phyloP scores from a whole-genome alignment of 495 filamentous ascomycete genomes.

The Penicillium riverlandense region DNA sequence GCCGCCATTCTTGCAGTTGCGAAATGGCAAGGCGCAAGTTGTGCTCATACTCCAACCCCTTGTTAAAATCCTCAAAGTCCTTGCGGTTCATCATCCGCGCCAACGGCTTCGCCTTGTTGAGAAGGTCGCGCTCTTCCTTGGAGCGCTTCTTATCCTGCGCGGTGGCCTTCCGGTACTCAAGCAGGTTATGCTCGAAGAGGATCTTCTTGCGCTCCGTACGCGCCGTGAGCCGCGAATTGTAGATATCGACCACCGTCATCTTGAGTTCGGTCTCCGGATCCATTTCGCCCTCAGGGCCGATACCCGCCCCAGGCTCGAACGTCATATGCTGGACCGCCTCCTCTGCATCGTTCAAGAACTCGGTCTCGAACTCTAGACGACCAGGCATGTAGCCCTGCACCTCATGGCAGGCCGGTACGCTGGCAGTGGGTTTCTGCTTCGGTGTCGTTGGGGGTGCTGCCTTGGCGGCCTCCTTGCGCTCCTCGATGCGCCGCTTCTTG shows the following conservation, averaged over 20 bases:
- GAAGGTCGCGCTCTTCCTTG: slow-evolving; percentile 85
- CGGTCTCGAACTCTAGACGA: slow-evolving; percentile 93
- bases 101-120: slow-evolving; percentile 92
- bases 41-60: slow-evolving; percentile 79
- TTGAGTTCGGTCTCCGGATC: slow-evolving; percentile 97
- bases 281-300: slow-evolving; percentile 75
- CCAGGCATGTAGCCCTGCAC: slow-evolving; percentile 99
- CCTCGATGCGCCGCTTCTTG: slow-evolving; percentile 93
- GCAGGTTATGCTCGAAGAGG: slow-evolving; percentile 86
- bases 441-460: slow-evolving; percentile 76
- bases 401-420: slow-evolving; percentile 91
- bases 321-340: slow-evolving; percentile 98
- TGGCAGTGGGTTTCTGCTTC: slow-evolving; percentile 91
- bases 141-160: slow-evolving; percentile 88
- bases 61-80: slow-evolving; percentile 81
- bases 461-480: slow-evolving; percentile 80
- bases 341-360: slow-evolving; percentile 96
- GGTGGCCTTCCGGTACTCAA: slow-evolving; percentile 86
- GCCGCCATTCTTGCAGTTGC: slow-evolving; percentile 92
- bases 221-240: slow-evolving; percentile 85
- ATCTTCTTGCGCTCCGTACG: slow-evolving; percentile 94
- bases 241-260: slow-evolving; percentile 97
- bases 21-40: slow-evolving; percentile 83
- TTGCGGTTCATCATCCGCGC: slow-evolving; percentile 91
- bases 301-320: slow-evolving; percentile 91